Evolutionary conservation across 768 basidiomycete genomes (phyloP).

Genomic region (Trametes sanguinea): DNA sequence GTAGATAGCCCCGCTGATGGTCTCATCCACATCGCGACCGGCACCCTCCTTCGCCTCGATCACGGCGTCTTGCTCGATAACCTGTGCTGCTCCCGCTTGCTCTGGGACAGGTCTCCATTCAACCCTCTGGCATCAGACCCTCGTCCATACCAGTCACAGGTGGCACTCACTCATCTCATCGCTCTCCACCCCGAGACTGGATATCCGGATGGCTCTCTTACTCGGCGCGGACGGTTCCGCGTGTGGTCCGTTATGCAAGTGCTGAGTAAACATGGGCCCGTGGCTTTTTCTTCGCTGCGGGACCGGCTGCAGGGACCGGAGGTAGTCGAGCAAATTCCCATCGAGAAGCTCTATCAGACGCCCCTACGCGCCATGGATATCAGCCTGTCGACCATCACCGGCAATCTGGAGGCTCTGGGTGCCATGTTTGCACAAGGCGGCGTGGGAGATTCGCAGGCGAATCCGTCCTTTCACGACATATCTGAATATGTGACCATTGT

Average conservation of each 20-base stretch:
- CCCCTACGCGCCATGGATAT: slow-evolving; percentile 28
- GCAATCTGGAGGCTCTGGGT: slow-evolving; percentile 28
- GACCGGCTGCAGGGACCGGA: slow-evolving; percentile 18
- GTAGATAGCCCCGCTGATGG: slow-evolving; percentile 31
- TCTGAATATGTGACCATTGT: slow-evolving; percentile 19
- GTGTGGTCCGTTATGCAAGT: slow-evolving; percentile 32
- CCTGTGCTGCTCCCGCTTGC: slow-evolving; percentile 35
- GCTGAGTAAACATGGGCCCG: slow-evolving; percentile 32
- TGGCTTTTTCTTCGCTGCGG: slow-evolving; percentile 10
- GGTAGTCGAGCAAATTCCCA: slow-evolving; percentile 22
- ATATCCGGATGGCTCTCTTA: background rate
- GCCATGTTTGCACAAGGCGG: slow-evolving; percentile 27
- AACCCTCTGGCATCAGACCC: slow-evolving; percentile 23
- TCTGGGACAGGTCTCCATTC: slow-evolving; percentile 36
- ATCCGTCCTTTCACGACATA: background rate
- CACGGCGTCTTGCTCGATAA: slow-evolving; percentile 27
- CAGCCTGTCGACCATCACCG: slow-evolving; percentile 22
- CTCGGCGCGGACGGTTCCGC: slow-evolving; percentile 8
- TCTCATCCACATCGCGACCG: slow-evolving; percentile 40
- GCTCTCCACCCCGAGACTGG: background rate
- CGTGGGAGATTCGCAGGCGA: slow-evolving; percentile 7
- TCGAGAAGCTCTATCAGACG: slow-evolving; percentile 20
- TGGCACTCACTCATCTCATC: background rate
- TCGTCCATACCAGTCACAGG: background rate
- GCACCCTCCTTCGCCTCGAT: slow-evolving; percentile 32